Evolutionary conservation across 2,329 filamentous ascomycete genomes (phyloP), one percentile per base, ranked within the genome.

Genomic region (Talaromyces amestolkiae): DNA sequence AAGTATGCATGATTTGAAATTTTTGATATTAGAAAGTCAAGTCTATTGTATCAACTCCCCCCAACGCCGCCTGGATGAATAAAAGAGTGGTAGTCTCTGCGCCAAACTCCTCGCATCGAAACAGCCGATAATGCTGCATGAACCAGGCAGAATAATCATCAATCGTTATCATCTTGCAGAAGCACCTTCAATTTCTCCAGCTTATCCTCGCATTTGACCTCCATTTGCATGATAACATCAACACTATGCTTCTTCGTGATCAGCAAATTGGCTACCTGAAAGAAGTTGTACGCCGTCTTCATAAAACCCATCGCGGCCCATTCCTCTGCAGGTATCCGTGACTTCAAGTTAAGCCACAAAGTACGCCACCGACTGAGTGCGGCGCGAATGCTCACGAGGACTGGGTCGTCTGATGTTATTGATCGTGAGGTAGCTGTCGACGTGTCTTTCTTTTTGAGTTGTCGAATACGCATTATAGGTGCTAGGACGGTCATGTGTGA

Each of bases 171-270:
- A 61, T 78, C 76, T 56, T 73, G 69, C 19, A 79, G 68, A 37
- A 80, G 66, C 4, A 79, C 77, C 45, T 77, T 80, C 60, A 80
- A 68, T 64, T 78, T 78, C 58, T 77, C 72, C 45, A 80, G 65
- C 63, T 80, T 80, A 68, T 80, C 78, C 59, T 80, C 78, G 41
- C 78, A 80, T 61, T 77, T 77, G n/a, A 80, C 76, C 58, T 80
- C 78, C 77, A 79, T 79, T 54, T 71, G 72, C 73, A 79, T 79
- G 10, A 80, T 74, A 15, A 80, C 76, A 62, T 80, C 78, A n/a
- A 80, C 73, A 9, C 76, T 76, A 63, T 79, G 75, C 54, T 79
- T 78, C 43, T 78, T 78, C 22, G 76, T 79, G 66, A 80, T 75
- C 15, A 80, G 74, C 3, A 79, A 68, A 56, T 79, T 76, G 4